Evolutionary conservation across 768 basidiomycete genomes (phyloP), one percentile per base, ranked within the genome.

Genomic region (Ramaria sp.): DNA sequence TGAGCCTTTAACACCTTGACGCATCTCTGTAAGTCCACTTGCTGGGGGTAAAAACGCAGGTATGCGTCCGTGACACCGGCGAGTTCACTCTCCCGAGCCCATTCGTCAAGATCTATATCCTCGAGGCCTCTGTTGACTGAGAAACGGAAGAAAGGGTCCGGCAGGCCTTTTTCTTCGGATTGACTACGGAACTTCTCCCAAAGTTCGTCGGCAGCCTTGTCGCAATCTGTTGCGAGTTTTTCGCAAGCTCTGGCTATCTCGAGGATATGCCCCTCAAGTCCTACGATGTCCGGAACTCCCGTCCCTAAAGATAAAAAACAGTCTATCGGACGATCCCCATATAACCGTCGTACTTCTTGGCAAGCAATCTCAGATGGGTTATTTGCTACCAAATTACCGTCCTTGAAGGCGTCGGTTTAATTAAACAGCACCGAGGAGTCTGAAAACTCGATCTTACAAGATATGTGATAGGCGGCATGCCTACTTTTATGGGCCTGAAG

Each of bases 401-500:
- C 34, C 34, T 37, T 37, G 34, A 37, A 37, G 13, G 13, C 3
- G 10, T 37, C 9, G 13, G 27, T 27, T 27, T 37, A 37, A 13
- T 37, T 37, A 9, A 37, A 37, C 9, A 1, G 34, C 34, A 37
- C 34, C 13, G 13, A 43, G 11, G 13, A 9, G 20, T n/a, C 42
- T 19, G 15, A 42, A 15, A 42, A 7, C 13, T 43, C n/a, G 42
- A 43, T 43, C 48, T 15, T 49, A 30, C 24, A 4, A 24, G 22
- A 33, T 10, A 49, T 24, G 48, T 49, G 11, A 19, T 17, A 9
- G 24, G 48, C 11, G 27, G 27, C 10, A 33, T 17, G 17, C 48
- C 48, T 13, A 49, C 22, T 49, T 17, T 49, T 3, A 24, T 13
- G 9, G 24, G 48, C 7, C 62, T 60, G 59, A 68, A 68, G 46